These are phyloP conservation scores for Diaporthe citrichinensis DNA, from an alignment of 2,329 filamentous ascomycete genomes.

Conservation along the genomic window DNA sequence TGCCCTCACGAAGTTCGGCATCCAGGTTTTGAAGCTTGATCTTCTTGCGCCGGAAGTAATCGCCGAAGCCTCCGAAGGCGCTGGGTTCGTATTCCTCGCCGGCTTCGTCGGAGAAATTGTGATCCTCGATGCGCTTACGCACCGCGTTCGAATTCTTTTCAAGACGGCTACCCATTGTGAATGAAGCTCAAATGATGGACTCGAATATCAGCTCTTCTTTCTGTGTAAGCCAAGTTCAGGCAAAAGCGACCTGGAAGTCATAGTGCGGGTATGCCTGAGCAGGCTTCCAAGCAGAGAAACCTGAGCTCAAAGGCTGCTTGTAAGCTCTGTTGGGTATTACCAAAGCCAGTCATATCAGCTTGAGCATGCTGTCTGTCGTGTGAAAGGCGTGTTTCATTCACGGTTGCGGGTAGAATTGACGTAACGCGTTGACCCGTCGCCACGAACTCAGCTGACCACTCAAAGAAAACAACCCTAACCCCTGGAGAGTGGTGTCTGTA, in stretches of 20 bases:
- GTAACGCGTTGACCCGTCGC: slow-evolving; percentile 18
- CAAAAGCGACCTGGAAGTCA: slow-evolving; percentile 17
- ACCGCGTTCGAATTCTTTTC: slow-evolving; percentile 75
- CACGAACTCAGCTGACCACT: slow-evolving; percentile 35
- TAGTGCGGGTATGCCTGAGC: slow-evolving; percentile 17
- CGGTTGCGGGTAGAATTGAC: neutral
- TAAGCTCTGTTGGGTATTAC: neutral
- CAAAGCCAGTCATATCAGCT: slow-evolving; percentile 15
- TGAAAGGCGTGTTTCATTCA: neutral
- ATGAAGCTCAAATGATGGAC: slow-evolving; percentile 36
- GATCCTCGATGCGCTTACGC: slow-evolving; percentile 72
- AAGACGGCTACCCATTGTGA: slow-evolving; percentile 70
- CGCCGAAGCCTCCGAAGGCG: slow-evolving; percentile 87
- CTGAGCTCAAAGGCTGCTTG: slow-evolving; percentile 1
- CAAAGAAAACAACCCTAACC: neutral
- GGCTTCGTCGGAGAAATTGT: slow-evolving; percentile 83
- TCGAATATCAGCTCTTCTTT: slow-evolving; percentile 33
- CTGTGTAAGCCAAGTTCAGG: slow-evolving; percentile 28
- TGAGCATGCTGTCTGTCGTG: slow-evolving; percentile 9
- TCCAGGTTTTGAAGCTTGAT: slow-evolving; percentile 97
- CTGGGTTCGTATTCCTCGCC: slow-evolving; percentile 94
- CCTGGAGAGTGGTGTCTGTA: neutral
- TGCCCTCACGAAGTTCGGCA: slow-evolving; percentile 79
- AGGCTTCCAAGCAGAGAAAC: neutral
- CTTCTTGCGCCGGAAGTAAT: slow-evolving; percentile 97